Percentiles rank a stretch among this genome's conserved stretches.
These are phyloP conservation scores for Boletus mariae DNA, from an alignment of 1,284 basidiomycete species.

Conservation along the genomic window DNA sequence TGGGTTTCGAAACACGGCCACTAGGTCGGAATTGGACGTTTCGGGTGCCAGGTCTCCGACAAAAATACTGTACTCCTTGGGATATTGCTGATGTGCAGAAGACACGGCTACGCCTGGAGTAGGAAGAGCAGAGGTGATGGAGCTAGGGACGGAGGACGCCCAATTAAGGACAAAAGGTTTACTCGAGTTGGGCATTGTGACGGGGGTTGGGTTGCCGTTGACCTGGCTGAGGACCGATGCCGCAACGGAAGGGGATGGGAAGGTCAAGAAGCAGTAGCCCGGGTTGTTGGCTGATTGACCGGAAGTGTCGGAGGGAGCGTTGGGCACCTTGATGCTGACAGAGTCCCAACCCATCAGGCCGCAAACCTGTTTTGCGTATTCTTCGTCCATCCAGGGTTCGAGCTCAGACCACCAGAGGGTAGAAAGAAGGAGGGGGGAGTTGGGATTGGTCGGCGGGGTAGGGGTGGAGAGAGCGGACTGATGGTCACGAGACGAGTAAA, in stretches of 20 bases:
- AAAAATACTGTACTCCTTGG: slow-evolving; percentile 87
- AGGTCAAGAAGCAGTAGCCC: slow-evolving; percentile 84
- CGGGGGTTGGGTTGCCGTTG: slow-evolving; percentile 43
- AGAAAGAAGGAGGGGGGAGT: slow-evolving; percentile 38
- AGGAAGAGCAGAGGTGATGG: slow-evolving; percentile 39
- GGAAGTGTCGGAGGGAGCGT: slow-evolving; percentile 53
- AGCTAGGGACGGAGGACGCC: slow-evolving; percentile 62
- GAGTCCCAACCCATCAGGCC: slow-evolving; percentile 76
- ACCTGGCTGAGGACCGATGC: slow-evolving; percentile 69
- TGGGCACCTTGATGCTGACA: slow-evolving; percentile 66
- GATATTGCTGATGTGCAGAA: slow-evolving; percentile 52
- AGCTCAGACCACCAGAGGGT: slow-evolving; percentile 81
- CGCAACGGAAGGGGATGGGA: slow-evolving; percentile 69
- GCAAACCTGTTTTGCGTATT: slow-evolving; percentile 81
- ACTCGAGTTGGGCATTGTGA: slow-evolving; percentile 76
- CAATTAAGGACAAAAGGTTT: slow-evolving; percentile 77
- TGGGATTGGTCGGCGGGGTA: slow-evolving; percentile 26
- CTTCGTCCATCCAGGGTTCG: slow-evolving; percentile 91
- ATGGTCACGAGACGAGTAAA: slow-evolving; percentile 25
- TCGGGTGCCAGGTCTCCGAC: slow-evolving; percentile 88
- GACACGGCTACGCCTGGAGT: slow-evolving; percentile 35
- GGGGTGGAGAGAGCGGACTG: slow-evolving; percentile 21
- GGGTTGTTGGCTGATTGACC: slow-evolving; percentile 73
- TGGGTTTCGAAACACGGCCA: slow-evolving; percentile 83
- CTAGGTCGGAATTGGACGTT: slow-evolving; percentile 85